Evolutionary conservation across 2,329 filamentous ascomycete genomes (phyloP).

Genomic region (Aspergillus cejpii): DNA sequence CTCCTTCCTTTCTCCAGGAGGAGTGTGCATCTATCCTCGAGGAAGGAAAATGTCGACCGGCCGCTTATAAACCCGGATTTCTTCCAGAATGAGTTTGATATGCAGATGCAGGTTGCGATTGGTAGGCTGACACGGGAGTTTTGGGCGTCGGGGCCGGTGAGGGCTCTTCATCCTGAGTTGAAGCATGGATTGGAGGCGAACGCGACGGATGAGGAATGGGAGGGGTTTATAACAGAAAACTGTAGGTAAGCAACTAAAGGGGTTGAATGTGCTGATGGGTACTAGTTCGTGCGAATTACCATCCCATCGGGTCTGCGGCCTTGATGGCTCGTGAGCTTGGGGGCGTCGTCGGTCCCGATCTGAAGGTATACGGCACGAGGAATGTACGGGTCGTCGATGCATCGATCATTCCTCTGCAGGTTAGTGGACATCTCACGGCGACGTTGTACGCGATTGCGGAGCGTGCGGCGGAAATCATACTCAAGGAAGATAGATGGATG

Average conservation of each 20-base stretch:
- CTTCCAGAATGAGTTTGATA: conserved; percentile 18
- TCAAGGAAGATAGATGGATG: background rate
- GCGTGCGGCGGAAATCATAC: background rate
- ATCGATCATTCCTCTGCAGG: conserved; percentile 1
- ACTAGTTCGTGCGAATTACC: background rate
- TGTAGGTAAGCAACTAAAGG: background rate
- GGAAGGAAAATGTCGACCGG: background rate
- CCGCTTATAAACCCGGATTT: conserved; percentile 20
- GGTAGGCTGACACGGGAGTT: background rate
- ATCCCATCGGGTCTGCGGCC: background rate
- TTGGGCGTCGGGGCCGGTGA: background rate
- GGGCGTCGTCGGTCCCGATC: background rate
- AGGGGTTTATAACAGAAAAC: background rate
- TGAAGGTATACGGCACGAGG: background rate
- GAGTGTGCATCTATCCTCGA: conserved; percentile 19
- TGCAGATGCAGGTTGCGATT: conserved; percentile 1
- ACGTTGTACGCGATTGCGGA: conserved; percentile 1
- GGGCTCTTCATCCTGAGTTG: background rate
- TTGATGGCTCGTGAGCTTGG: background rate
- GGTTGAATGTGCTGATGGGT: background rate
- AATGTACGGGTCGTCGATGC: conserved; percentile 4
- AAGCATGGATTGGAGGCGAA: background rate
- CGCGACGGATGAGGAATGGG: background rate
- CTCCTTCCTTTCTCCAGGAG: conserved; percentile 22
- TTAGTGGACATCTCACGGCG: background rate